Evolutionary conservation across 2,329 filamentous ascomycete genomes (phyloP).

Genomic region (Chaetoscypha palmicola): DNA sequence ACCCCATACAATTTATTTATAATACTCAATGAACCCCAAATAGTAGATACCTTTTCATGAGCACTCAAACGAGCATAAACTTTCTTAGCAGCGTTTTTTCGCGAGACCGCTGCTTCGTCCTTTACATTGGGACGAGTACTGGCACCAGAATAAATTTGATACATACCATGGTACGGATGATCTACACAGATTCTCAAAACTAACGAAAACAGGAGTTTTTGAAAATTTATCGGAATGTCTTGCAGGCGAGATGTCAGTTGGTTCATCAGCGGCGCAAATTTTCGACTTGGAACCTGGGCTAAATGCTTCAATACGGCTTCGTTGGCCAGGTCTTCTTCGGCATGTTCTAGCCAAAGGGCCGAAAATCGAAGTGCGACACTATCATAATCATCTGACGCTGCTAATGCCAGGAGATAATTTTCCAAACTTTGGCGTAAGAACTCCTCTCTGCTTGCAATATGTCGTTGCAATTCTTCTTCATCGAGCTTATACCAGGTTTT

Average conservation of each 20-base stretch:
- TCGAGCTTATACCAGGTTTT: slow-evolving; percentile 87
- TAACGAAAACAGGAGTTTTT: slow-evolving; percentile 64
- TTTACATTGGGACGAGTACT: slow-evolving; percentile 61
- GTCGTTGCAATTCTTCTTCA: slow-evolving; percentile 73
- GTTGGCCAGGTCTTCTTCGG: slow-evolving; percentile 70
- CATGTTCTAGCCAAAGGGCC: slow-evolving; percentile 86
- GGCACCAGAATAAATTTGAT: slow-evolving; percentile 84
- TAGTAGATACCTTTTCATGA: slow-evolving; percentile 42
- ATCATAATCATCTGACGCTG: slow-evolving; percentile 80
- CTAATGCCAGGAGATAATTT: slow-evolving; percentile 83
- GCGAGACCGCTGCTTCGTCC: slow-evolving; percentile 67
- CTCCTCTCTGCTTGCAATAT: slow-evolving; percentile 68
- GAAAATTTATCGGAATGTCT: slow-evolving; percentile 62
- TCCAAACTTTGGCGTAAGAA: slow-evolving; percentile 86
- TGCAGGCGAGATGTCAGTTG: slow-evolving; percentile 91
- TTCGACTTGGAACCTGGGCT: slow-evolving; percentile 71
- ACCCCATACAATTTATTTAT: slow-evolving; percentile 61
- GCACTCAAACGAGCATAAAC: slow-evolving; percentile 53
- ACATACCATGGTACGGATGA: slow-evolving; percentile 95
- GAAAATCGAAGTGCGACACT: slow-evolving; percentile 88
- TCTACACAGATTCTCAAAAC: slow-evolving; percentile 81
- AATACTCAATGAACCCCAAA: slow-evolving; percentile 67
- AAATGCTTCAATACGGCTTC: slow-evolving; percentile 66
- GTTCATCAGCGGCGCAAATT: slow-evolving; percentile 90
- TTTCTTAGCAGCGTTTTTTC: slow-evolving; percentile 64